These are phyloP conservation scores for Coprinopsis cinerea DNA, from an alignment of 768 basidiomycete genomes.

Conservation along the genomic window DNA sequence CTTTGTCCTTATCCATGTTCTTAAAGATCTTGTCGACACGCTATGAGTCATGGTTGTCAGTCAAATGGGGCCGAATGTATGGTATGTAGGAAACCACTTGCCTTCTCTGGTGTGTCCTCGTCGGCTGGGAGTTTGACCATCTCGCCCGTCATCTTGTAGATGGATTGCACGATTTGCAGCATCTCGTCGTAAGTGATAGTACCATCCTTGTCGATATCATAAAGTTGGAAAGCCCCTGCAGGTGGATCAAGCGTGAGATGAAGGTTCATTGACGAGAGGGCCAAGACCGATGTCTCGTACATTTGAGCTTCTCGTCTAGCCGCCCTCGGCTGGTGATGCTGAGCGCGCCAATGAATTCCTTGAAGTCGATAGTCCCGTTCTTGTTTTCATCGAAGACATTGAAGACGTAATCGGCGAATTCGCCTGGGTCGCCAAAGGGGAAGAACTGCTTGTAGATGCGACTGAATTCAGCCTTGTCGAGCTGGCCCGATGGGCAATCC, in stretches of 20 bases:
- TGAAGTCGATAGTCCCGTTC: constrained; percentile 98
- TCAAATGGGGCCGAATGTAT: constrained; percentile 3
- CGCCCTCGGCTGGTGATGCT: constrained; percentile 90
- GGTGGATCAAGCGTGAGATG: constrained; percentile 13
- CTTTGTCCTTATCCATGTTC: constrained; percentile 95
- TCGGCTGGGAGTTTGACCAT: constrained; percentile 99
- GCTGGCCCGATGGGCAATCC: constrained; percentile 95
- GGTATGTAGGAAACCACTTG: constrained; percentile 20
- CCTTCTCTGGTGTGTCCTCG: constrained; percentile 99
- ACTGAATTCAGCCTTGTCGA: constrained; percentile 93
- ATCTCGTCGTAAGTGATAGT: constrained; percentile 98
- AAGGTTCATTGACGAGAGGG: constrained; percentile 4
- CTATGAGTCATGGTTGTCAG: constrained; percentile 35
- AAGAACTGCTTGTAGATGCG: constrained; percentile 99
- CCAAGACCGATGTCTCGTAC: too few species aligned
- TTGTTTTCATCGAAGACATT: constrained; percentile 95
- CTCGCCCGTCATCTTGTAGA: constrained; percentile 99
- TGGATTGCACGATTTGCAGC: constrained; percentile 95
- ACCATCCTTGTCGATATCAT: constrained; percentile 98
- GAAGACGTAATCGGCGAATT: constrained; percentile 98
- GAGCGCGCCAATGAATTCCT: constrained; percentile 97
- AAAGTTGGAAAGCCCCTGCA: constrained; percentile 98
- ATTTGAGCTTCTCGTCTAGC: constrained; percentile 97
- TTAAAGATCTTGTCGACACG: constrained; percentile 98
- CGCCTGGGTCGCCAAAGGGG: constrained; percentile 95